Base-by-base conservation (phyloP, 768 basidiomycete species). In the Gelatoporia subvermispora region DNA sequence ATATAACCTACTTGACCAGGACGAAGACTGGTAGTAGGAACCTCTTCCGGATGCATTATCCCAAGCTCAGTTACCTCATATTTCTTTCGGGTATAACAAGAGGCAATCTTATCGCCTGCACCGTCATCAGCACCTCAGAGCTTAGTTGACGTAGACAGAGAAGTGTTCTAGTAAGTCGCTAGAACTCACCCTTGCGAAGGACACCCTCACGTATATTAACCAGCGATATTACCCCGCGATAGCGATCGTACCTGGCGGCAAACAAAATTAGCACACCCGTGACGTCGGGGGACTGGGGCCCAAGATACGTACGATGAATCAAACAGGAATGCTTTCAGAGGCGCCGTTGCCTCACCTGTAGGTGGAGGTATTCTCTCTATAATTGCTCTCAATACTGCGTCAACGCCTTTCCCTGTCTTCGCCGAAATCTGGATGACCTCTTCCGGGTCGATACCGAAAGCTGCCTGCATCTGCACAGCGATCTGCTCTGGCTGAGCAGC, bases 171-270 rank as follows among this genome's bases (percentile, higher is more conserved):
- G 18, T 24, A 34, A 35, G 23, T 38, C 37, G 22, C 5, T 21
- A 39, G 17, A 20, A 52, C 58, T 23, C 57, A 86, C 93, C 93
- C 76, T 89, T 95, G 39, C 79, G 78, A 39, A 98, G 69, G 16
- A 83, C 67, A 2, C 96, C 96, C 47, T 80, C 77, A 58, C 88
- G 83, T 17, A 99, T 67, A 55, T 80, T 88, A 31, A 98, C 78
- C 24, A 98, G 70, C 2, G 92, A 95, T 41, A 99, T 93, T 18
- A 98, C 96, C 9, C 96, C 96, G 48, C 94, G 81, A 67, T 93
- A 99, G 53, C 87, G 81, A 64, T 99, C 96, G 65, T 94, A 97
- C 49, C 93, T 95, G 45, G 35, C 47, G 38, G 48, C 58, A 58
- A 52, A 37, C 60, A 8, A 1, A 7, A 3, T 50, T 16, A 45